phyloP scores from a whole-genome alignment of 2,329 filamentous ascomycete genomes.

The Acarospora socialis region DNA sequence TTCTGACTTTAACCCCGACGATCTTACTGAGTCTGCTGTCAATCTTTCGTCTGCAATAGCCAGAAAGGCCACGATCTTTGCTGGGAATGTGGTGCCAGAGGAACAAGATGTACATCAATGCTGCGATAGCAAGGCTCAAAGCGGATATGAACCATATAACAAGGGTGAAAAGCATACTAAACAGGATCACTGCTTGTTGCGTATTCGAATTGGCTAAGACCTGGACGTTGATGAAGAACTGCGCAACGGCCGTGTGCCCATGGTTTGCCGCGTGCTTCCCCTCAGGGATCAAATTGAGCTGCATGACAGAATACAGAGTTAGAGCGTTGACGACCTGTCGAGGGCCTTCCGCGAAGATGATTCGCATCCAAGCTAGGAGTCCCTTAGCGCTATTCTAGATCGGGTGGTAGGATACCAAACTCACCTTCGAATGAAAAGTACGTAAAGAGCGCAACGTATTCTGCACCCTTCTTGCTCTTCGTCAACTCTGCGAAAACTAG shows the following conservation, averaged over 20 bases:
- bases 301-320: constrained; percentile 74
- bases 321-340: constrained; percentile 83
- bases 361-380: constrained; percentile 63
- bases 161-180: constrained; percentile 83
- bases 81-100: constrained; percentile 84
- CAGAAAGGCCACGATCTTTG: constrained; percentile 62
- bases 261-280: constrained; percentile 37
- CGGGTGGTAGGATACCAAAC: constrained; percentile 6
- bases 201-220: constrained; percentile 58
- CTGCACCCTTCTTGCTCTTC: constrained; percentile 77
- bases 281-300: constrained; percentile 53
- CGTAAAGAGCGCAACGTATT: constrained; percentile 81
- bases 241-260: constrained; percentile 49
- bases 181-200: constrained; percentile 68
- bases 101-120: constrained; percentile 72
- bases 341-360: constrained; percentile 81
- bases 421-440: constrained; percentile 64
- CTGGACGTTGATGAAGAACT: constrained; percentile 74
- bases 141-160: constrained; percentile 77
- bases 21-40: constrained; percentile 74
- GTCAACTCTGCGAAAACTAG: constrained; percentile 85
- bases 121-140: constrained; percentile 56
- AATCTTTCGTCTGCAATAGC: constrained; percentile 85
- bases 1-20: constrained; percentile 74
- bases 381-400: constrained; percentile 14